phyloP scores from a whole-genome alignment of 371 early-diverging fungal genomes.

The Mucor irregularis region DNA sequence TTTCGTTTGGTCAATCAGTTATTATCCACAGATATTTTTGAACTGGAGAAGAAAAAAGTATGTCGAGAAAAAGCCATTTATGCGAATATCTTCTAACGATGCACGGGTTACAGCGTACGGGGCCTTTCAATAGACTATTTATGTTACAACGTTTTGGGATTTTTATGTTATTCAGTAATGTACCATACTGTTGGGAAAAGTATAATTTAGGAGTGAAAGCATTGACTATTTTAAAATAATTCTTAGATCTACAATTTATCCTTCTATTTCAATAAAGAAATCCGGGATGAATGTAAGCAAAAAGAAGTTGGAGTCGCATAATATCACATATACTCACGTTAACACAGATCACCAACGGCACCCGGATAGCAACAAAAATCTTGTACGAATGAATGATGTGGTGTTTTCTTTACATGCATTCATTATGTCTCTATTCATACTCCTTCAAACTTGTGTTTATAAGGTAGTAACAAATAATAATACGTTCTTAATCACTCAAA shows the following conservation, averaged over 20 bases:
- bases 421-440: slow-evolving; percentile 54
- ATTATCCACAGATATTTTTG: slow-evolving; percentile 41
- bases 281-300: slow-evolving; percentile 60
- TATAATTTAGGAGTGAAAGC: not conserved
- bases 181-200: too few relatives aligned
- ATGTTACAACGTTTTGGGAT: slow-evolving; percentile 76
- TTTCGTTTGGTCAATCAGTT: slow-evolving; percentile 41
- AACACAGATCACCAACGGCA: slow-evolving; percentile 51
- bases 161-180: slow-evolving; percentile 80
- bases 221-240: not conserved
- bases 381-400: slow-evolving; percentile 84
- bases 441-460: slow-evolving; percentile 69
- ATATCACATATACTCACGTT: not conserved
- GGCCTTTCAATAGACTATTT: slow-evolving; percentile 87
- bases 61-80: not conserved
- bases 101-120: slow-evolving; percentile 49
- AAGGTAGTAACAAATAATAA: slow-evolving; percentile 38
- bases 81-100: not conserved
- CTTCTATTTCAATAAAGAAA: slow-evolving; percentile 58
- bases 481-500: not conserved
- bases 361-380: slow-evolving; percentile 51
- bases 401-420: slow-evolving; percentile 82
- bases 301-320: not conserved
- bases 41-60: slow-evolving; percentile 41
- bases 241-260: slow-evolving; percentile 63